Evolutionary conservation across 2,329 filamentous ascomycete species (phyloP), one percentile per base, ranked within the genome.

Genomic region (Trichoderma sp.): DNA sequence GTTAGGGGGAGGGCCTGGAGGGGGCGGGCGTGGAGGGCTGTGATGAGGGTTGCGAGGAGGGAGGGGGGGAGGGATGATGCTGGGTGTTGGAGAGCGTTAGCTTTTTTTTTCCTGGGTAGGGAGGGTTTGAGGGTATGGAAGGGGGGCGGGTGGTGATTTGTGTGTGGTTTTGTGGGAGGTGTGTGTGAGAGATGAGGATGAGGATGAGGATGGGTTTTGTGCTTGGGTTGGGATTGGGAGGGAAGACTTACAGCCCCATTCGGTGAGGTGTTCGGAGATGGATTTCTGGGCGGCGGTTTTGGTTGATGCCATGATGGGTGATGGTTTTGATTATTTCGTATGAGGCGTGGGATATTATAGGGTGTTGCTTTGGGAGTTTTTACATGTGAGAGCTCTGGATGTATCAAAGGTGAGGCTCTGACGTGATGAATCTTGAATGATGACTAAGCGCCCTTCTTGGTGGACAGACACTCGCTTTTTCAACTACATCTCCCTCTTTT

Each of bases 11-110:
- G 74, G 14, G 77, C 69, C 69, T 83, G 82, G 56, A 84, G 73
- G 41, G 85, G 85, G 2, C 83, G 82, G 51, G 78, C 78, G 78
- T 87, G 85, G 17, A 86, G 81, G 43, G 84, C 79, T 12, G 82
- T 80, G 66, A 86, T 78, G 47, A 87, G 79, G 52, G 84, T 85
- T 47, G 83, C 84, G 24, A 87, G 79, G 51, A 82, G 80, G 65
- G 83, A 82, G 14, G 84, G 79, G 1, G 85, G 81, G 43, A 88
- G 74, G 56, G 84, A 81, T 51, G 80, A 82, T 62, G 80, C 85
- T 87, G 69, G 19, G 50, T 54, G 51, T 15, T n/a, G 21, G 24
- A 28, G 21, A 2, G 44, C 19, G 15, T 44, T 57, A 52, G 21
- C 7, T 21, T 1, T 51, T 19, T 14, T 21, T 54, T 19, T 30